Conservation (phyloP, 345 rosid species). For the Passiflora organensis region DNA sequence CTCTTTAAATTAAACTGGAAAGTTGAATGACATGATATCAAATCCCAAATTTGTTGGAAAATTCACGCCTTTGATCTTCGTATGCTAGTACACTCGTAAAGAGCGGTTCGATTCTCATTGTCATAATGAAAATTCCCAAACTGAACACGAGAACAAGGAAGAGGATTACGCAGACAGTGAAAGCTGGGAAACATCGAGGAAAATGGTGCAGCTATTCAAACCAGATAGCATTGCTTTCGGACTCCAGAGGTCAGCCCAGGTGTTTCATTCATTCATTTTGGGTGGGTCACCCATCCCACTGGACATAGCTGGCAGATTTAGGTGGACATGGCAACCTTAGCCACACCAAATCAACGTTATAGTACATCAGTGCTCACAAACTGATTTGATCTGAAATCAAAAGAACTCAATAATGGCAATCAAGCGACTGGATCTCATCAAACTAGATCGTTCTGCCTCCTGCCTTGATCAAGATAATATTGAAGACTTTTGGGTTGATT, state of each 20-base stretch:
- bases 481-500: no score
- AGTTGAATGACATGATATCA: no score
- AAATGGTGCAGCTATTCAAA: constrained; percentile 27
- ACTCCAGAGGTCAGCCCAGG: neutral
- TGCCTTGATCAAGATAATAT: no score
- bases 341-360: constrained; percentile 11
- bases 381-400: constrained; percentile 10
- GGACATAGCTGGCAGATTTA: constrained; percentile 6
- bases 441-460: no score
- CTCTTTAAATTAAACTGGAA: no score
- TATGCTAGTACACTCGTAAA: no score
- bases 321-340: constrained; percentile 10
- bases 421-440: no score
- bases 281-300: constrained; percentile 20
- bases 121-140: no score
- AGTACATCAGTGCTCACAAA: constrained; percentile 11
- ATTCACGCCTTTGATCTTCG: no score
- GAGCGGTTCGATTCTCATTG: no score
- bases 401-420: neutral
- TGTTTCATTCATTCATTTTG: neutral
- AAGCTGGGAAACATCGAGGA: constrained; percentile 10
- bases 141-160: no score
- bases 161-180: neutral
- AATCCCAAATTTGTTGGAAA: no score
- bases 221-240: constrained; percentile 9